Evolutionary conservation across 2,329 filamentous ascomycete species (phyloP).

Genomic region (Chrysoporthe austroafricana): DNA sequence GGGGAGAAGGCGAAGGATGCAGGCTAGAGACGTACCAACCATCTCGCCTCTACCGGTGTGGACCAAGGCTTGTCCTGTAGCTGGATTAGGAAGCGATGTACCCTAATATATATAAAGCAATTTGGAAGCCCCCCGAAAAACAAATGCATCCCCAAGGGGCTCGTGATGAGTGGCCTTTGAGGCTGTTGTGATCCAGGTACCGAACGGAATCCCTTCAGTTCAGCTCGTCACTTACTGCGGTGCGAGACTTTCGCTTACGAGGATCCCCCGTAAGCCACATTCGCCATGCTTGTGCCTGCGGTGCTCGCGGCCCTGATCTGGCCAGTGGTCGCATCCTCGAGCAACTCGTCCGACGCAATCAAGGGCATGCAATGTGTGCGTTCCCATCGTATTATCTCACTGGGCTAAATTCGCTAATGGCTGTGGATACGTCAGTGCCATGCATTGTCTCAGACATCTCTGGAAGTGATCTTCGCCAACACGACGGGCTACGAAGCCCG

Average conservation of each 20-base stretch:
- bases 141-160: not conserved
- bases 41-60: not conserved
- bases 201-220: not conserved
- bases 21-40: not conserved
- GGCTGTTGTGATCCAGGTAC: not conserved
- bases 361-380: constrained; percentile 2
- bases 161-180: not conserved
- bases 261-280: not conserved
- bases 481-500: not conserved
- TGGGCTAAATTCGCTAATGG: not conserved
- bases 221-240: not conserved
- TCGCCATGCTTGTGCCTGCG: not conserved
- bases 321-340: not conserved
- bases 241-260: not conserved
- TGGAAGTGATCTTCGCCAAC: constrained; percentile 1
- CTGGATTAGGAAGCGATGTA: not conserved
- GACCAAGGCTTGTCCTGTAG: not conserved
- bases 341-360: not conserved
- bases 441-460: constrained; percentile 1
- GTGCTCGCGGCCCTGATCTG: not conserved
- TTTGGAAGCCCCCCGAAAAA: not conserved
- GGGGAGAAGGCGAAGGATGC: not conserved
- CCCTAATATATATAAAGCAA: not conserved
- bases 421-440: not conserved
- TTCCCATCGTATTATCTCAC: not conserved